Conservation (phyloP, 441 rosid genomes). For the Flueggea neowawraea region DNA sequence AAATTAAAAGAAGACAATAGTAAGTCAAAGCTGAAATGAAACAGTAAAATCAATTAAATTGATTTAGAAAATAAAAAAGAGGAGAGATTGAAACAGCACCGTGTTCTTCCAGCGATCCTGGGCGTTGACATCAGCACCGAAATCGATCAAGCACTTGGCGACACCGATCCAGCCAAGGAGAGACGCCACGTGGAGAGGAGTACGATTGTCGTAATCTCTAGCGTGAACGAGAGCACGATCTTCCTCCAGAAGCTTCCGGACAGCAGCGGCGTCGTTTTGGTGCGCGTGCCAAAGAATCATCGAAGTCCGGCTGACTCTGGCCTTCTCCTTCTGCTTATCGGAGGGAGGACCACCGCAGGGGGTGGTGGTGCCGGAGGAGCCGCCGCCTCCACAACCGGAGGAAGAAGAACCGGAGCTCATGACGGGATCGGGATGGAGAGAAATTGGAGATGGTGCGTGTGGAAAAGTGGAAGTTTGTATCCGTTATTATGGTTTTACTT, state of each 20-base stretch:
- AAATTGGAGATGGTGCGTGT: no score
- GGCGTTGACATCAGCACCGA: conserved; percentile 97
- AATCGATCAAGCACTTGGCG: conserved; percentile 75
- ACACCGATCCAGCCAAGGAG: conserved; percentile 97
- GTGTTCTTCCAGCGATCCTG: conserved; percentile 99
- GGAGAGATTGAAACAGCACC: conserved; percentile 26
- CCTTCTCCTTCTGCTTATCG: conserved; percentile 92
- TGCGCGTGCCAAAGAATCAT: conserved; percentile 98
- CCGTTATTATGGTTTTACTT: conserved; percentile 32
- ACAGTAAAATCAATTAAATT: not conserved
- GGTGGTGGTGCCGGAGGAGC: conserved; percentile 19
- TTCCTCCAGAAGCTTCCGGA: conserved; percentile 89
- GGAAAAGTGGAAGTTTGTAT: conserved; percentile 6
- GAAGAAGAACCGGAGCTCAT: conserved; percentile 48
- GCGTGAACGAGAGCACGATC: conserved; percentile 84
- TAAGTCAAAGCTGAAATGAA: not conserved
- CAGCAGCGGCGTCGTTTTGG: conserved; percentile 88
- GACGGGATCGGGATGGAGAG: conserved; percentile 7
- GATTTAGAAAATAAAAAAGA: not conserved
- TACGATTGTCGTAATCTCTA: conserved; percentile 87
- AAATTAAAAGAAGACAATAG: not conserved
- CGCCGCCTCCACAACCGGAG: conserved; percentile 23
- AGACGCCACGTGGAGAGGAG: conserved; percentile 96
- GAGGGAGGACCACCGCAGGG: conserved; percentile 20
- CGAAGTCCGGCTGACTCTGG: conserved; percentile 96